Conservation (phyloP, 1,284 basidiomycete species). For the Cryptococcus deneoformans region DNA sequence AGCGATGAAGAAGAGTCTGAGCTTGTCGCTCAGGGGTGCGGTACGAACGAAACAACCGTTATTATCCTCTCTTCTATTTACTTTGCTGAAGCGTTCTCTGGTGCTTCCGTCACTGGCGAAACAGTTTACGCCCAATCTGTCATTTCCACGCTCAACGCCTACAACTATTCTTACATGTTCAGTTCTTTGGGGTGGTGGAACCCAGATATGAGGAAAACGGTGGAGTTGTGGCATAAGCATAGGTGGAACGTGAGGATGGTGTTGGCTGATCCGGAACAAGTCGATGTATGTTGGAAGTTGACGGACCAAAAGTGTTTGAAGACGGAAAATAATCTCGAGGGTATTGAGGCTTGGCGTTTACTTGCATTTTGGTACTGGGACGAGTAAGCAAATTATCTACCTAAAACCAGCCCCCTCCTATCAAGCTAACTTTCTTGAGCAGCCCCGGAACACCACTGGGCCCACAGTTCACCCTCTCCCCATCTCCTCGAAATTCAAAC, state of each 20-base stretch:
- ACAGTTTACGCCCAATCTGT: conserved; percentile 36
- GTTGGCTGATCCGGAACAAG: conserved; percentile 31
- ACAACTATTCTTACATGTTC: conserved; percentile 39
- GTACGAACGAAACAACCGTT: conserved; percentile 36
- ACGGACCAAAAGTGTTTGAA: conserved; percentile 29
- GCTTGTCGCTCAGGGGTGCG: conserved; percentile 26
- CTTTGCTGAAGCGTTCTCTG: conserved; percentile 29
- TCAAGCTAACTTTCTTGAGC: neutral
- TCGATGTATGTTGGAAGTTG: conserved; percentile 26
- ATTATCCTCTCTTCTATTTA: conserved; percentile 36
- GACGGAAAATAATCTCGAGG: conserved; percentile 26
- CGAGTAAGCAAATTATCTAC: conserved; percentile 19
- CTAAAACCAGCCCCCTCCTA: neutral
- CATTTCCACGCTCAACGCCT: conserved; percentile 36
- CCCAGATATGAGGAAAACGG: conserved; percentile 29
- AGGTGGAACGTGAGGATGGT: conserved; percentile 31
- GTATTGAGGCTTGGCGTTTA: conserved; percentile 47
- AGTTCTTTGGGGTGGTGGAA: conserved; percentile 33
- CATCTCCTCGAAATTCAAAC: conserved; percentile 37
- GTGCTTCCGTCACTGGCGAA: conserved; percentile 28
- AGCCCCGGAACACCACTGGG: conserved; percentile 45
- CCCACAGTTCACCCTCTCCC: conserved; percentile 45
- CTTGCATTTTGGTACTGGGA: conserved; percentile 48
- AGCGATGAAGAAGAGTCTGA: conserved; percentile 20
- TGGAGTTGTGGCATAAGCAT: conserved; percentile 31